These are phyloP conservation scores for Yamadazyma atmosphaerica DNA, from an alignment of 1,139 yeast genomes.

Conservation along the genomic window DNA sequence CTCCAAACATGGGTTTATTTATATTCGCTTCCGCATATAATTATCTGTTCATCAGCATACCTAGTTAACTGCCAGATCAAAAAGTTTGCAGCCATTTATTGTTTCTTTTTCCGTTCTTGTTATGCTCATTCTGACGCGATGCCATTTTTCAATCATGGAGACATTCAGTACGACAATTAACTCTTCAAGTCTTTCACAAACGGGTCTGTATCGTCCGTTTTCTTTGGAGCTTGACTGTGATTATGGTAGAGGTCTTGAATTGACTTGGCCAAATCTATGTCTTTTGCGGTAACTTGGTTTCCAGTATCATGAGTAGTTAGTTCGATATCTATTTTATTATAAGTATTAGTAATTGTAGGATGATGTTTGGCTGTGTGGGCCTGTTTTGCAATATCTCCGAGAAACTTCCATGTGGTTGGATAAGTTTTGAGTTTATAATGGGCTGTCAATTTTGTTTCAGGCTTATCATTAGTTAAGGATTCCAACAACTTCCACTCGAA, in stretches of 20 bases:
- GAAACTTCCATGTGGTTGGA: conserved; percentile 64
- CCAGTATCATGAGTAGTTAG: conserved; percentile 70
- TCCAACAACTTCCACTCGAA: conserved; percentile 14
- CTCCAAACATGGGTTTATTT: neutral
- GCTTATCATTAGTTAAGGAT: conserved; percentile 3
- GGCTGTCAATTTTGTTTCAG: conserved; percentile 16
- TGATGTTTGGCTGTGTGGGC: conserved; percentile 70
- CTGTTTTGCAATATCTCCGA: conserved; percentile 60
- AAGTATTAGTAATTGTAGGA: conserved; percentile 65
- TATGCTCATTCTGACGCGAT: too few species aligned
- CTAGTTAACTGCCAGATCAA: too few species aligned
- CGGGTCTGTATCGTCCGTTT: conserved; percentile 6
- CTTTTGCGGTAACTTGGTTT: conserved; percentile 55
- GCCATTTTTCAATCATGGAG: too few species aligned
- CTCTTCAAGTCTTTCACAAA: conserved; percentile 7
- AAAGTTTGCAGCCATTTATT: conserved; percentile 2
- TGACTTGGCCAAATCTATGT: conserved; percentile 58
- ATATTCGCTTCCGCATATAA: neutral
- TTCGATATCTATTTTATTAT: conserved; percentile 57
- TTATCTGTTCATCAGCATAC: neutral
- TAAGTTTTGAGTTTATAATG: conserved; percentile 49
- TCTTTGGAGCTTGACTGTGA: conserved; percentile 4
- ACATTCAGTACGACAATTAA: conserved; percentile 3
- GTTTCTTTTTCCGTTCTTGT: neutral
- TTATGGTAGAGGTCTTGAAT: conserved; percentile 14